Percentiles rank a stretch among this genome's conserved stretches.
phyloP scores from a whole-genome alignment of 148 eudicot species.

The Rhododendron griersonianum region DNA sequence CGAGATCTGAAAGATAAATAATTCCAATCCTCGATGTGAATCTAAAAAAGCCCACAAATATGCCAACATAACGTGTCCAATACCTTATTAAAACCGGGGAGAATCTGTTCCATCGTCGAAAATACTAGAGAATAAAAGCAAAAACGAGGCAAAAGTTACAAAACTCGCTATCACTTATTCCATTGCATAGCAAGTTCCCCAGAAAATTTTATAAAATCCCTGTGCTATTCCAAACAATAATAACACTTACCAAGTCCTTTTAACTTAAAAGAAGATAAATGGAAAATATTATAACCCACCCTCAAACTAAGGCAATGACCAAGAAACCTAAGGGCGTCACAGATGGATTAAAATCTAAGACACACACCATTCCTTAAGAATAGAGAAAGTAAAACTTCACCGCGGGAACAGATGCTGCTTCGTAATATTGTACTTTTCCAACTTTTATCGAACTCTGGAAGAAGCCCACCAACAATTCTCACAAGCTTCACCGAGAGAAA shows the following conservation, averaged over 20 bases:
- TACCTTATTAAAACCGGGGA: neutral
- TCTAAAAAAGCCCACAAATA: neutral
- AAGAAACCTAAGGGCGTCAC: neutral
- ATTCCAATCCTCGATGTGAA: neutral
- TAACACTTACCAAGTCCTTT: neutral
- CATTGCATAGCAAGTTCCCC: neutral
- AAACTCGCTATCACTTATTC: neutral
- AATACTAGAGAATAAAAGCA: neutral
- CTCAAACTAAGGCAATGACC: neutral
- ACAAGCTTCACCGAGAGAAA: conserved; percentile 12
- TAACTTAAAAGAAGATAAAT: neutral
- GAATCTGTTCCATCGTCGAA: neutral
- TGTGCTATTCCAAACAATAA: neutral
- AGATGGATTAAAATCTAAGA: neutral
- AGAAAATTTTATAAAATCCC: neutral
- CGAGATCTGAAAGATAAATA: neutral
- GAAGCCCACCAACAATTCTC: conserved; percentile 18
- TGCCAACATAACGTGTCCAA: neutral
- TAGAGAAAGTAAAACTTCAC: neutral
- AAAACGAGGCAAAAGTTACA: neutral
- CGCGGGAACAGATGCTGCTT: neutral
- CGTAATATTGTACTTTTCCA: neutral
- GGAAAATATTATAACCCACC: neutral
- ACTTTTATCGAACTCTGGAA: neutral
- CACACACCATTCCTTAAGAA: neutral